A percentile compares a stretch with the other conserved stretches of the same genome.
Conservation (phyloP, 1,284 basidiomycete species). For the Porphyrellus sp. region DNA sequence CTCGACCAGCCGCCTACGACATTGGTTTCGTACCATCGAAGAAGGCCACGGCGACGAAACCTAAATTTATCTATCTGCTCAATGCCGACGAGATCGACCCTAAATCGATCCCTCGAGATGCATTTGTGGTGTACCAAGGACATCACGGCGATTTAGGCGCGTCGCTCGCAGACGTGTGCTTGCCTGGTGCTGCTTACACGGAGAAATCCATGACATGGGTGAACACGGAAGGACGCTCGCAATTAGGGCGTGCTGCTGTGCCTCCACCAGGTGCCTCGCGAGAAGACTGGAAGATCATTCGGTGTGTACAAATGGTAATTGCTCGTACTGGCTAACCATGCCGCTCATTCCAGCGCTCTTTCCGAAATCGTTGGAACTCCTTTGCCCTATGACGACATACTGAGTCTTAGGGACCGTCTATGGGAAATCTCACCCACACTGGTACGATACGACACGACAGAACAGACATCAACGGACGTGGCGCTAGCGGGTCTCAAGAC, state of each 20-base stretch:
- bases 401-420: constrained; percentile 89
- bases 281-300: constrained; percentile 99
- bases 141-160: constrained; percentile 98
- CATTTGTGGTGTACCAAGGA: constrained; percentile 99
- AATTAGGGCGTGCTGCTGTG: constrained; percentile 90
- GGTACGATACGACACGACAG: constrained; percentile 85
- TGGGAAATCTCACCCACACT: constrained; percentile 96
- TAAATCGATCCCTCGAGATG: constrained; percentile 86
- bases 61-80: constrained; percentile 97
- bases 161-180: constrained; percentile 92
- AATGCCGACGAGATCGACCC: constrained; percentile 95
- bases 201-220: constrained; percentile 96
- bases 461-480: constrained; percentile 71
- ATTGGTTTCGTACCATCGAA: constrained; percentile 88
- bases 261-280: constrained; percentile 92
- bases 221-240: constrained; percentile 94
- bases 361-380: constrained; percentile 84
- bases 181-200: constrained; percentile 94
- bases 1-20: constrained; percentile 94
- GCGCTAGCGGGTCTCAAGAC: constrained; percentile 69
- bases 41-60: constrained; percentile 69
- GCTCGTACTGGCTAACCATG: neutral
- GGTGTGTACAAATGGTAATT: constrained; percentile 43
- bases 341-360: constrained; percentile 65
- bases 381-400: constrained; percentile 88